These are phyloP conservation scores for Exophiala sideris DNA, from an alignment of 2,329 filamentous ascomycete species.

Conservation along the genomic window DNA sequence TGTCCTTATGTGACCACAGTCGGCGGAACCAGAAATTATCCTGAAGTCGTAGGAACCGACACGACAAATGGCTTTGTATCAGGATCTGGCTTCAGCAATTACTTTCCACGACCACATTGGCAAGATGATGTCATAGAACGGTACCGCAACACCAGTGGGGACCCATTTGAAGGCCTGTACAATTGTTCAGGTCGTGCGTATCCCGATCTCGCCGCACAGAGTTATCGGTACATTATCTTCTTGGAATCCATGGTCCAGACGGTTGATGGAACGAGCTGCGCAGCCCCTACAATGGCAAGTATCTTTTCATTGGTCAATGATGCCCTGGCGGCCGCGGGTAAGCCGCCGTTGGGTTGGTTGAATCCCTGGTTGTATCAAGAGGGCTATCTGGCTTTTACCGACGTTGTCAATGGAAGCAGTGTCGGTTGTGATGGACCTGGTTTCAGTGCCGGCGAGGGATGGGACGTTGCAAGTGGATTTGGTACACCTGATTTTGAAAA, in stretches of 20 bases:
- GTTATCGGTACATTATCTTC: slow-evolving; percentile 46
- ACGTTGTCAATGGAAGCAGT: slow-evolving; percentile 38
- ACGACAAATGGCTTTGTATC: slow-evolving; percentile 42
- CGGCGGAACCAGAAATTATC: slow-evolving; percentile 55
- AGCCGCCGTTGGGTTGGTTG: slow-evolving; percentile 54
- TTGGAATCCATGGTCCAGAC: slow-evolving; percentile 38
- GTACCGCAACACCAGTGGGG: slow-evolving; percentile 44
- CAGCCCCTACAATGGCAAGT: slow-evolving; percentile 57
- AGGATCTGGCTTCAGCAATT: slow-evolving; percentile 53
- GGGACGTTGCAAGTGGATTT: slow-evolving; percentile 43
- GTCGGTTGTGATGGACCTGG: slow-evolving; percentile 36
- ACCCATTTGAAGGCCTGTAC: slow-evolving; percentile 48
- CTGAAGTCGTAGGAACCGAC: slow-evolving; percentile 48
- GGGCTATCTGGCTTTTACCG: slow-evolving; percentile 46
- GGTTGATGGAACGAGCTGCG: slow-evolving; percentile 46
- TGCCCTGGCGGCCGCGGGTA: slow-evolving; percentile 50
- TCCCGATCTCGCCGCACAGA: slow-evolving; percentile 60
- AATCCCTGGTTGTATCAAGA: slow-evolving; percentile 60
- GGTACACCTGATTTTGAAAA: slow-evolving; percentile 33
- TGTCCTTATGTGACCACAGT: slow-evolving; percentile 68
- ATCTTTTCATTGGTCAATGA: slow-evolving; percentile 63
- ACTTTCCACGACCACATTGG: slow-evolving; percentile 48
- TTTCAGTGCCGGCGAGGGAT: slow-evolving; percentile 37
- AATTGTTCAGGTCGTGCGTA: slow-evolving; percentile 51
- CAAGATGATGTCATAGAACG: slow-evolving; percentile 44